Conservation (phyloP, 2,329 filamentous ascomycete genomes). For the Trichoderma sp. region DNA sequence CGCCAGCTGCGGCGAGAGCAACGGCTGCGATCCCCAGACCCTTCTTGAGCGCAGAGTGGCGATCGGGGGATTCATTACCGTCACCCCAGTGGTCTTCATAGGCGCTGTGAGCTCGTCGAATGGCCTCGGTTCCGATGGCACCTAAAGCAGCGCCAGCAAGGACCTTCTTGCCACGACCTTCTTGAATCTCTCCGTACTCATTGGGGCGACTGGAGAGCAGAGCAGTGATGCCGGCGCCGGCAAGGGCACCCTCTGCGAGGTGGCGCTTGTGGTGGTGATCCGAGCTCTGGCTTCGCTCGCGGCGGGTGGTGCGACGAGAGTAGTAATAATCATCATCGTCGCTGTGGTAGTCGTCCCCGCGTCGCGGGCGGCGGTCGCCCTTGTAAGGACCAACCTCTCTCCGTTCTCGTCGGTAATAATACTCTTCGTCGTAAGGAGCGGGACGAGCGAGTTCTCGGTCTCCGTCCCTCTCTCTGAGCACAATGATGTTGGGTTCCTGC, state of each 20-base stretch:
- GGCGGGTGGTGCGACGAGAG: slow-evolving; percentile 51
- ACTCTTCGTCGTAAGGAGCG: slow-evolving; percentile 50
- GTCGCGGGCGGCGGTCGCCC: slow-evolving; percentile 45
- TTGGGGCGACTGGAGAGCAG: slow-evolving; percentile 59
- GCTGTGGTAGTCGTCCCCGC: slow-evolving; percentile 49
- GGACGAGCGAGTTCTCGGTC: slow-evolving; percentile 42
- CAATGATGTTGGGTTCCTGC: slow-evolving; percentile 50
- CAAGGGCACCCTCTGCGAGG: slow-evolving; percentile 66
- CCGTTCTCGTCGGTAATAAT: slow-evolving; percentile 55
- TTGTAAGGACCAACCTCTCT: slow-evolving; percentile 50
- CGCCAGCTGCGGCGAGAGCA: slow-evolving; percentile 66
- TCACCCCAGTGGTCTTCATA: slow-evolving; percentile 59
- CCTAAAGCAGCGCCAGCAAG: slow-evolving; percentile 65
- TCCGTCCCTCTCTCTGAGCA: slow-evolving; percentile 49
- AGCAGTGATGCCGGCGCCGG: slow-evolving; percentile 65
- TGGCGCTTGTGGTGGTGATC: slow-evolving; percentile 58
- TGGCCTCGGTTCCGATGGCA: slow-evolving; percentile 63
- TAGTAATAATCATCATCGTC: slow-evolving; percentile 55
- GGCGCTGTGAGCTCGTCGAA: slow-evolving; percentile 63
- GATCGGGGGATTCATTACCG: slow-evolving; percentile 45
- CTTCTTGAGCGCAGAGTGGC: slow-evolving; percentile 59
- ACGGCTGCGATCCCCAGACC: slow-evolving; percentile 66
- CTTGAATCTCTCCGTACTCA: slow-evolving; percentile 53
- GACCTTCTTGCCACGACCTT: slow-evolving; percentile 61
- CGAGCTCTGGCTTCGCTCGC: slow-evolving; percentile 55